These are phyloP conservation scores for Escallonia rubra DNA, from an alignment of 129 eudicot genomes.

Conservation along the genomic window DNA sequence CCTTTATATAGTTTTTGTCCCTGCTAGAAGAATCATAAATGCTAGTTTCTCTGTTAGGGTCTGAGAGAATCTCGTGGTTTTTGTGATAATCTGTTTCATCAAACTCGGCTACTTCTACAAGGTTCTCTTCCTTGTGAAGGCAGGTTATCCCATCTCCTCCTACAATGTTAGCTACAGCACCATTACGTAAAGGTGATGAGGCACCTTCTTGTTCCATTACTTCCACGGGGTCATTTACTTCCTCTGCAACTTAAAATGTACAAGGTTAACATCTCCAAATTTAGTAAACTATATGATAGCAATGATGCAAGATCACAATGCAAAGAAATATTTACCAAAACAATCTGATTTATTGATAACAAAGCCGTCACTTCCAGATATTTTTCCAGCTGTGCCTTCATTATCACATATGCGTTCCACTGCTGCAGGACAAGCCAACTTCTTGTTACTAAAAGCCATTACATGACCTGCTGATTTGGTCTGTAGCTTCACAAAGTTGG, in stretches of 20 bases:
- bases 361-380: background rate
- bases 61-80: background rate
- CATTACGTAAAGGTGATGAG: too few species aligned
- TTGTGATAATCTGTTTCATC: background rate
- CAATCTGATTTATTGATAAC: background rate
- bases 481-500: background rate
- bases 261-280: too few species aligned
- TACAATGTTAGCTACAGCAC: too few species aligned
- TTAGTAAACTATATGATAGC: too few species aligned
- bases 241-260: too few species aligned
- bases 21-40: background rate
- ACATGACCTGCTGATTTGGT: too few species aligned
- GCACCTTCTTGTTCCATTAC: too few species aligned
- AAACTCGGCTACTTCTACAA: background rate
- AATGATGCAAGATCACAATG: too few species aligned
- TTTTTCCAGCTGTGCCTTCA: background rate
- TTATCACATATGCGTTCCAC: slow-evolving; percentile 2
- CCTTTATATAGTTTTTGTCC: slow-evolving; percentile 8
- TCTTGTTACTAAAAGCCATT: background rate
- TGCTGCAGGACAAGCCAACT: background rate
- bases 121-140: background rate
- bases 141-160: too few species aligned
- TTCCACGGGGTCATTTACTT: too few species aligned
- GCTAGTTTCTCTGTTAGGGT: background rate
- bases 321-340: too few species aligned